Evolutionary conservation across 441 rosid species (phyloP), one percentile per base, ranked within the genome.

Genomic region (Euphorbia corollata): DNA sequence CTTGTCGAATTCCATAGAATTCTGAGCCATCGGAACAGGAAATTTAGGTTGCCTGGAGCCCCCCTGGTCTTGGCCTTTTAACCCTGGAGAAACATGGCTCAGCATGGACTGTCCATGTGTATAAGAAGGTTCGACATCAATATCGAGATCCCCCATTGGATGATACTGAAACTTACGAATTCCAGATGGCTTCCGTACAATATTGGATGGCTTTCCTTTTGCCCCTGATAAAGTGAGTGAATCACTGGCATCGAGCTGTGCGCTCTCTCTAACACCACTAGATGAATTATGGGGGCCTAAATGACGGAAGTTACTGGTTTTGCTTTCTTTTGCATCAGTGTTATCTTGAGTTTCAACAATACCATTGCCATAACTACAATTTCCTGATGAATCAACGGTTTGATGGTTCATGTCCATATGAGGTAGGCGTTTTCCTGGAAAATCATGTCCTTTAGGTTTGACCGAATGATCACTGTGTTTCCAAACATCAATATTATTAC

Each of bases 61-160:
- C 62, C 58, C 79, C 51, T 77, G 83, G 58, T 79, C 75, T 56
- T 47, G 72, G 64, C 75, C 80, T 59, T 63, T 73, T 20, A 71
- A 22, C 73, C 83, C 84, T 68, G 67, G 77, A 73, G 78, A 73
- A 69, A 73, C 76, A 71, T 77, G 88, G 67, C 74, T 82, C 30
- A 54, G 54, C 20, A 24, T 61, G 36, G 81, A 39, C 71, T 76
- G 82, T 59, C 77, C 62, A 76, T 71, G 82, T 30, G 81, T 16
- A 74, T 65, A 68, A 45, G 82, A 72, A 69, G 83, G 74, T 57
- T 83, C 87, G 27, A 69, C 59, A 65, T 79, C 85, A 71, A 67
- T 76, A 75, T 81, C 90, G 71, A 86, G 68, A 83, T 86, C 83
- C 57, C 96, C 96, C 91, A 86, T 89, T 10, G 96, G 96, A 82